Conservation (phyloP, 73 alveolate genomes). For the Stentor coeruleus region DNA sequence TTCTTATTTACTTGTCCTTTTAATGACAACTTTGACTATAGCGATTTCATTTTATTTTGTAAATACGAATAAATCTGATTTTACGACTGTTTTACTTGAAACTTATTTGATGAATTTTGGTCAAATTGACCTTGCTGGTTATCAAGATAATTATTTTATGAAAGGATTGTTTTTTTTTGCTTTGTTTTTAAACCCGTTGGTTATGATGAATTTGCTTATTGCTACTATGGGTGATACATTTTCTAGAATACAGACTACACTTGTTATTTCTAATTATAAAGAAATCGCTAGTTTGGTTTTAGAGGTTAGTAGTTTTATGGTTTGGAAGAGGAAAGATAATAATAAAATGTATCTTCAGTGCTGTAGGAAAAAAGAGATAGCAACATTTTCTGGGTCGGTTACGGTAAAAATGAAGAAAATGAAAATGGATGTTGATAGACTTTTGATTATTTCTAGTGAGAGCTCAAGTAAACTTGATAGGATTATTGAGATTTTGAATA, state of each 20-base stretch:
- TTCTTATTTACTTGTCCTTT: no score
- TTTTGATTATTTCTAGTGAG: no score
- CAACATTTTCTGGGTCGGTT: background rate
- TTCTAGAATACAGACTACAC: background rate
- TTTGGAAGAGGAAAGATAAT: background rate
- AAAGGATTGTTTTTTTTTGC: background rate
- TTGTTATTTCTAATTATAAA: conserved; percentile 1
- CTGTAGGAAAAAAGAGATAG: background rate
- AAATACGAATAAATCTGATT: background rate
- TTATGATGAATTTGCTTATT: background rate
- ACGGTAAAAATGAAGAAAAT: background rate
- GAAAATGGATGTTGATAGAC: no score
- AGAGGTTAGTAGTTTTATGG: background rate
- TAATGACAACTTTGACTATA: no score
- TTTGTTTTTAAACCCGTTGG: background rate
- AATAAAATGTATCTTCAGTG: background rate
- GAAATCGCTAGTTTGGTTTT: background rate
- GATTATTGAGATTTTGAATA: no score
- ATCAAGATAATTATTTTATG: background rate
- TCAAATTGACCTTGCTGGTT: background rate
- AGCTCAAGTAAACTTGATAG: no score
- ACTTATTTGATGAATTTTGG: background rate
- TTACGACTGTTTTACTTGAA: background rate
- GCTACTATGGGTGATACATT: conserved; percentile 8
- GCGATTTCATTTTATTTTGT: background rate